Evolutionary conservation across 1,139 yeast genomes (phyloP), one percentile per base, ranked within the genome.

Genomic region (Suhomyces yuchorum): DNA sequence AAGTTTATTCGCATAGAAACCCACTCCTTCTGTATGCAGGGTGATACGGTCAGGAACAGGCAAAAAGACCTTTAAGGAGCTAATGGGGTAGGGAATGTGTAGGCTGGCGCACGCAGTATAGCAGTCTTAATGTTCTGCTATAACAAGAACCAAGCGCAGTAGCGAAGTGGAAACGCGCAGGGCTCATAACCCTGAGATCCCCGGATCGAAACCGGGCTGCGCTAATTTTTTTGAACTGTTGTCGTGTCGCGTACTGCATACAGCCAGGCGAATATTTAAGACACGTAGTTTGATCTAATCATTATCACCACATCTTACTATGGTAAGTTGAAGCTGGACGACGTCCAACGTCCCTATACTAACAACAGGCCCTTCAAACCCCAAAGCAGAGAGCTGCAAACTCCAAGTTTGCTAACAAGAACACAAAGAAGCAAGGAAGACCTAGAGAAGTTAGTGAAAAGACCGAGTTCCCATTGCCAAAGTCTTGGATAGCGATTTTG

Each of bases 81-180:
- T n/a, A n/a, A n/a, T n/a, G n/a, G n/a, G n/a, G n/a, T n/a, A n/a
- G n/a, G n/a, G n/a, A n/a, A n/a, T n/a, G n/a, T n/a, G n/a, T n/a
- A n/a, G n/a, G 11, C 8, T 9, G 30, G 4, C 30, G 18, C 17
- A 11, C 18, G 6, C 34, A 14, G 9, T 30, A 30, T 30, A 15
- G 2, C 9, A 30, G 2, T 7, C 23, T 23, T 3, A 14, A 23
- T 19, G 26, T 11, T 3, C 11, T n/a, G 3, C 3, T 17, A 20
- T 12, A 12, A 17, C 50, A 45, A 28, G 17, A 45, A 47, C 35
- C 30, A 47, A 74, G 88, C 89, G 87, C 84, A 82, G 90, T 87
- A 95, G 93, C 96, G 96, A 96, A 88, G 96, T 84, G 96, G 96
- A 87, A 88, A 96, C 96, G 96, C 95, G 96, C 96, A 86, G 96